A percentile compares a stretch with the other conserved stretches of the same genome.
These are phyloP conservation scores for Acacia concinna DNA, from an alignment of 331 rosid genomes.

Conservation along the genomic window DNA sequence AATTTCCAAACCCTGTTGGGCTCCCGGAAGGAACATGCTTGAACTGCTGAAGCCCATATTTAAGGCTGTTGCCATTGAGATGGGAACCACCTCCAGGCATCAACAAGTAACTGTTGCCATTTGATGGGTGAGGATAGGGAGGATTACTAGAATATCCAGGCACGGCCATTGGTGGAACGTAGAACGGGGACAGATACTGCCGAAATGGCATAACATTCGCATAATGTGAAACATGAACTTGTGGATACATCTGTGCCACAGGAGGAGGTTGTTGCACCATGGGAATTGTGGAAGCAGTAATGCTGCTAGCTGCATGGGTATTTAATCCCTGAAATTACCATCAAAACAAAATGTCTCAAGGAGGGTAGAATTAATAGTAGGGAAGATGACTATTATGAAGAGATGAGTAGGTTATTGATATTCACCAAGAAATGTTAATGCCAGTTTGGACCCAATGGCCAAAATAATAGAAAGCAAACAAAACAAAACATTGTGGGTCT, in stretches of 20 bases:
- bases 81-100: conserved; percentile 92
- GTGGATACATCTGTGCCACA: conserved; percentile 93
- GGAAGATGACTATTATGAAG: conserved; percentile 12
- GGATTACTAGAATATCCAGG: conserved; percentile 85
- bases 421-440: conserved; percentile 2
- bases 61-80: conserved; percentile 76
- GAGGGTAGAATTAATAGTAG: not conserved
- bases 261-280: conserved; percentile 81
- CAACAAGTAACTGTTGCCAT: conserved; percentile 80
- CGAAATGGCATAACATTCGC: conserved; percentile 92
- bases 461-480: conserved; percentile 4
- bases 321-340: conserved; percentile 57
- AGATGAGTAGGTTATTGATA: not conserved
- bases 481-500: too few species aligned
- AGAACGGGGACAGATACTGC: conserved; percentile 86
- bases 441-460: not conserved
- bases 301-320: conserved; percentile 53
- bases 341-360: conserved; percentile 2
- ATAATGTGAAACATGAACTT: conserved; percentile 87
- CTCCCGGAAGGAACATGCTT: conserved; percentile 90
- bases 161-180: conserved; percentile 94
- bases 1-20: conserved; percentile 84
- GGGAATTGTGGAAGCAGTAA: conserved; percentile 67
- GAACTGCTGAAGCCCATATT: conserved; percentile 92
- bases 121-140: conserved; percentile 88